Base-by-base conservation (phyloP, 768 basidiomycete genomes). In the Suillus placidus region DNA sequence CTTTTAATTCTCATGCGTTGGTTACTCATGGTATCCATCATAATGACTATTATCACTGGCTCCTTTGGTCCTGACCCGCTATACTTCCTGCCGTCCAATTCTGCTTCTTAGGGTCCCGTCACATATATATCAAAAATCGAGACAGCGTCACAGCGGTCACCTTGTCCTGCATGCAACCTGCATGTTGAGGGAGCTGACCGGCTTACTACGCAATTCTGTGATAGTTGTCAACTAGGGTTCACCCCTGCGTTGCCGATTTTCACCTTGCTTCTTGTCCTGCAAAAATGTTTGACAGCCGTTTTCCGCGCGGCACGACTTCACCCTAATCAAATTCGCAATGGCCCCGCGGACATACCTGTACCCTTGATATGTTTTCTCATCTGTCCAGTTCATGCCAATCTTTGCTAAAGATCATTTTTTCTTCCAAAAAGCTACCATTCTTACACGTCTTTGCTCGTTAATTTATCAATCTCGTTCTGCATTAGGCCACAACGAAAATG, bases 11-110 rank as follows among this genome's bases (percentile, higher is more conserved):
- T 26, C 26, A 26, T 26, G 26, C 26, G 26, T 26, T 35, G 38
- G n/a, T 64, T 49, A 37, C 23, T 30, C 37, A 2, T 47, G 2
- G n/a, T 51, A 52, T 49, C 38, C 56, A 65, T 61, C 69, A 58
- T 69, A 68, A 61, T 71, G 71, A 62, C 65, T 69, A 66, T 20
- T 49, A 65, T 61, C 67, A 67, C 58, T 65, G 65, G 55, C 51
- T 35, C 18, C 32, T 42, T 51, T 7, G 38, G 40, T 60, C 38
- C 10, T 30, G 38, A 6, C 38, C 2, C 10, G 38, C 26, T 60
- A 42, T 42, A 60, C 10, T 32, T 32, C 10, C 9, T 35, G 54
- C 54, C 6, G 20, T 55, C 26, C 26, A 26, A 26, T 26, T 26
- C 16, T 58, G 9, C 37, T 38, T 38, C 26, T 26, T 18, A 18